Percentiles rank a stretch among this genome's conserved stretches.
Evolutionary conservation across 441 rosid species (phyloP).

Genomic region (Macaranga tanarius): DNA sequence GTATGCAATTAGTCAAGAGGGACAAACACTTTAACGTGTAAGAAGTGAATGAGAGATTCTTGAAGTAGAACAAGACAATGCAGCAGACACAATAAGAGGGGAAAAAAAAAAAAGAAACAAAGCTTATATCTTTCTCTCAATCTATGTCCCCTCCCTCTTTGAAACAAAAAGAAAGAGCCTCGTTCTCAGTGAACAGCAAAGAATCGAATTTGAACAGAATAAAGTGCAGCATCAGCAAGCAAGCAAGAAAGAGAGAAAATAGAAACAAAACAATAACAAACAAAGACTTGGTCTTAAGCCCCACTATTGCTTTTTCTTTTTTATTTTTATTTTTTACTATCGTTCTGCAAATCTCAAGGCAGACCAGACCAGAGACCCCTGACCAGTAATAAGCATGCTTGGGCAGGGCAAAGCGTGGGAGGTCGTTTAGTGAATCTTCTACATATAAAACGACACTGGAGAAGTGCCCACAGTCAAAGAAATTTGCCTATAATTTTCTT

Average conservation of each 20-base stretch:
- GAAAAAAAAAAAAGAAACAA: constrained; percentile 17
- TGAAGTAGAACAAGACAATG: constrained; percentile 77
- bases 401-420: constrained; percentile 26
- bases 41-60: constrained; percentile 64
- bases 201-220: constrained; percentile 67
- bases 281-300: constrained; percentile 23
- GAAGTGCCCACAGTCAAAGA: constrained; percentile 30
- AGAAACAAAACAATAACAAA: constrained; percentile 6
- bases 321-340: neutral
- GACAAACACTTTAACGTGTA: constrained; percentile 51
- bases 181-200: constrained; percentile 71
- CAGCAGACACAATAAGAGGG: constrained; percentile 49
- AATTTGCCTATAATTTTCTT: neutral
- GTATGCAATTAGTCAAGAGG: constrained; percentile 28
- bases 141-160: constrained; percentile 33
- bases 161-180: constrained; percentile 52
- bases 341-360: constrained; percentile 28
- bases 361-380: neutral
- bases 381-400: constrained; percentile 9
- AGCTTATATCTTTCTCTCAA: constrained; percentile 35
- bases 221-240: constrained; percentile 49
- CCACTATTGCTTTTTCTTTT: constrained; percentile 13
- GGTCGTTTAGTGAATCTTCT: constrained; percentile 30
- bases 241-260: constrained; percentile 11
- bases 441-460: constrained; percentile 32